Conservation (phyloP, 1,284 basidiomycete species). For the Heliocybe sulcata region DNA sequence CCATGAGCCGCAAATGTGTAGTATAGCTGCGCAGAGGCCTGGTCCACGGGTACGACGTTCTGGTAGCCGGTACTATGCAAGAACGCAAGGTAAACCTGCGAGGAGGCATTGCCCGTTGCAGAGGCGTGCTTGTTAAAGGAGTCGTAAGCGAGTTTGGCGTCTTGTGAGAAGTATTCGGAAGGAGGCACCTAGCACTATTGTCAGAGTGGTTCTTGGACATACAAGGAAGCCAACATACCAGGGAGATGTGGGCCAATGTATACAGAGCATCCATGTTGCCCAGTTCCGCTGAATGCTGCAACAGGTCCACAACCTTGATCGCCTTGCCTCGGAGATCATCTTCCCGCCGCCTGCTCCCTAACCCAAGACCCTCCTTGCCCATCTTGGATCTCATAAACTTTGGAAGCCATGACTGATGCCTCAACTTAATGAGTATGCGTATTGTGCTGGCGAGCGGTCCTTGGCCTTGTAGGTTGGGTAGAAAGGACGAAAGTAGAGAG, state of each 20-base stretch:
- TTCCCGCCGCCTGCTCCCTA: slow-evolving; percentile 37
- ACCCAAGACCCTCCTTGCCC: slow-evolving; percentile 26
- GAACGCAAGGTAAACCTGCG: slow-evolving; percentile 81
- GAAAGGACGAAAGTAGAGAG: slow-evolving; percentile 50
- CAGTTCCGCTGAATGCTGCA: slow-evolving; percentile 73
- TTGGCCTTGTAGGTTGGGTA: slow-evolving; percentile 63
- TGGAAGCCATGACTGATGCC: slow-evolving; percentile 42
- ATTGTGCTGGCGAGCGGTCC: slow-evolving; percentile 61
- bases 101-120: slow-evolving; percentile 60
- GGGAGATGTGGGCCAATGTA: slow-evolving; percentile 60
- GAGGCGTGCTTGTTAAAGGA: slow-evolving; percentile 57
- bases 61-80: slow-evolving; percentile 84
- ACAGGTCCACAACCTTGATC: slow-evolving; percentile 68
- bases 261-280: slow-evolving; percentile 76
- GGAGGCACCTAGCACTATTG: slow-evolving; percentile 34
- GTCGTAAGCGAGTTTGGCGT: slow-evolving; percentile 58
- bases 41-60: slow-evolving; percentile 57
- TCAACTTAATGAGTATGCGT: slow-evolving; percentile 56
- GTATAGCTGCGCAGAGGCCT: slow-evolving; percentile 80
- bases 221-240: slow-evolving; percentile 42
- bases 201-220: slow-evolving; percentile 1
- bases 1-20: slow-evolving; percentile 70
- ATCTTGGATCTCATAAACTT: slow-evolving; percentile 31
- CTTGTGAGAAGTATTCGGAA: slow-evolving; percentile 49
- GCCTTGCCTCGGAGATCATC: slow-evolving; percentile 60